phyloP scores from a whole-genome alignment of 1,284 basidiomycete species.

The Ceratobasidium sp. region DNA sequence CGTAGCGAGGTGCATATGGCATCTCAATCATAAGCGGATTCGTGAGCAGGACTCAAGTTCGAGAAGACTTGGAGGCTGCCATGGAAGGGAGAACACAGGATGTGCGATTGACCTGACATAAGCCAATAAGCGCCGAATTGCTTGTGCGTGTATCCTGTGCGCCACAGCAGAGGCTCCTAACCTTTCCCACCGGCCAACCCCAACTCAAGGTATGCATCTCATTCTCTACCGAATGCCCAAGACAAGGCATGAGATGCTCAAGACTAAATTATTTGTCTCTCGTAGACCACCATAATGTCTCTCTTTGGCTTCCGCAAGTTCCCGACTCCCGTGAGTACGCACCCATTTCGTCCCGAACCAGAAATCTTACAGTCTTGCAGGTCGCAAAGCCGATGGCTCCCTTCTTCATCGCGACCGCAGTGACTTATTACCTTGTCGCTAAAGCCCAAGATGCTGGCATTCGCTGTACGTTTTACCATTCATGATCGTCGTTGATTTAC shows the following conservation, averaged over 20 bases:
- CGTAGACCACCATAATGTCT: conserved; percentile 27
- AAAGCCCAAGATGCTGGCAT: conserved; percentile 75
- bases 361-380: conserved; percentile 57
- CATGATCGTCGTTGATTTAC: conserved; percentile 32
- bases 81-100: no score
- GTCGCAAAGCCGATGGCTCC: conserved; percentile 80
- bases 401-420: conserved; percentile 72
- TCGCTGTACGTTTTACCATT: conserved; percentile 69
- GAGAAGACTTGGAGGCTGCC: no score
- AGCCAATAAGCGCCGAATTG: no score
- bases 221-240: no score
- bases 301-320: conserved; percentile 82
- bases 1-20: no score
- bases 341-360: conserved; percentile 40
- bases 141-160: no score
- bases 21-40: no score
- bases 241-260: neutral
- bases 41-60: no score
- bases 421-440: conserved; percentile 75
- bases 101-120: no score
- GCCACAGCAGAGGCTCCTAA: no score
- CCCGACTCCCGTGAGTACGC: conserved; percentile 74
- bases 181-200: conserved; percentile 6
- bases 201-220: conserved; percentile 1
- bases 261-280: no score